A percentile compares a stretch with the other conserved stretches of the same genome.
phyloP scores from a whole-genome alignment of 345 rosid species.

The Eucalyptus victrix region DNA sequence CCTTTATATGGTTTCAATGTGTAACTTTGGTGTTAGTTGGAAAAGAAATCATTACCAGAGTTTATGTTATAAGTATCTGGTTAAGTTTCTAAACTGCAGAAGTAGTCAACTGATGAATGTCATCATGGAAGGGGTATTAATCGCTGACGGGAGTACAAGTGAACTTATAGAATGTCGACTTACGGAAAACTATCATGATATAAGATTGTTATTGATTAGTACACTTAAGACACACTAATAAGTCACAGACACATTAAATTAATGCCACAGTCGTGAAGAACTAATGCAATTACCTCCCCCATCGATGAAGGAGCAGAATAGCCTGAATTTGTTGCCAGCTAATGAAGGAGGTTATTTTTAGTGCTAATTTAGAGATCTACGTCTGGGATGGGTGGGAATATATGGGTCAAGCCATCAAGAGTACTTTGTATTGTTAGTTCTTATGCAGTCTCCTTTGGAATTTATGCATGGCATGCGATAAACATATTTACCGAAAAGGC shows the following conservation, averaged over 20 bases:
- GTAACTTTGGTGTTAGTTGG: background rate
- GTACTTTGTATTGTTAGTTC: background rate
- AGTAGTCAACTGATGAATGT: background rate
- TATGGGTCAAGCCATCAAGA: background rate
- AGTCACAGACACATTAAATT: background rate
- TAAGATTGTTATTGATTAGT: background rate
- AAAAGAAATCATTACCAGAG: background rate
- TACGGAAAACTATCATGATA: background rate
- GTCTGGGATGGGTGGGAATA: background rate
- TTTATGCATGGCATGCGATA: background rate
- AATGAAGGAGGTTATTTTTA: background rate
- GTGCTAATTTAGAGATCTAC: background rate
- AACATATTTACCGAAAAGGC: background rate
- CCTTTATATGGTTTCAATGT: background rate
- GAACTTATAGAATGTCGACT: background rate
- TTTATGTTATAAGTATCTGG: background rate
- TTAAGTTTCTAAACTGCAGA: background rate
- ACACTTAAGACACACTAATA: background rate
- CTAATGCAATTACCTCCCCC: background rate
- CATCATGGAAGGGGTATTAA: background rate
- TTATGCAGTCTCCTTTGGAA: background rate
- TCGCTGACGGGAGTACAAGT: background rate
- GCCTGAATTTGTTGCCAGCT: background rate
- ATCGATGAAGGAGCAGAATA: background rate
- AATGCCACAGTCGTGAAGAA: background rate